Percentiles rank a stretch among this genome's conserved stretches.
Conservation (phyloP, 441 rosid species). For the Populus tomentosa region DNA sequence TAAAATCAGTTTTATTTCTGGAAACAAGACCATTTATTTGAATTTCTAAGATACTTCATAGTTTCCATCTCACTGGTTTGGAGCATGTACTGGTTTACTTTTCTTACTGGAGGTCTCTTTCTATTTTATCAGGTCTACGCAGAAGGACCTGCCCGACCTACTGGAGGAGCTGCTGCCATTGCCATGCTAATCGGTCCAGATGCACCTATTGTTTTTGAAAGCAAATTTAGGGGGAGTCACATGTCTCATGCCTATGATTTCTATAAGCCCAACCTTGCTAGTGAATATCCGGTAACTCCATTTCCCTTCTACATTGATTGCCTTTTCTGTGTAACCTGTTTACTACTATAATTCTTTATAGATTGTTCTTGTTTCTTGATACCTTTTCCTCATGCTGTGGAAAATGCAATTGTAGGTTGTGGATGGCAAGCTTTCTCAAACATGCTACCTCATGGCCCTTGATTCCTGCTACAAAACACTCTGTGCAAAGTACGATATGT, state of each 20-base stretch:
- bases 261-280: slow-evolving; percentile 97
- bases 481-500: slow-evolving; percentile 64
- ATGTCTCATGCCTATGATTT: slow-evolving; percentile 98
- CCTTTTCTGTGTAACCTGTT: background rate
- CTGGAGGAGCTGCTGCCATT: slow-evolving; percentile 99
- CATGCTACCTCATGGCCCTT: slow-evolving; percentile 97
- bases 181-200: slow-evolving; percentile 90
- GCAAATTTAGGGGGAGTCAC: slow-evolving; percentile 88
- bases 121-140: slow-evolving; percentile 79
- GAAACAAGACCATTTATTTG: background rate
- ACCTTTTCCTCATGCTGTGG: background rate
- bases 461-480: slow-evolving; percentile 85
- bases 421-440: slow-evolving; percentile 98
- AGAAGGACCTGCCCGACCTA: slow-evolving; percentile 99
- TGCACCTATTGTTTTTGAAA: slow-evolving; percentile 91
- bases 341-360: background rate
- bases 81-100: background rate
- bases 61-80: background rate
- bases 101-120: slow-evolving; percentile 13
- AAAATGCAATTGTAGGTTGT: slow-evolving; percentile 62
- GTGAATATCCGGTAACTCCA: slow-evolving; percentile 92
- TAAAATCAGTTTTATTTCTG: background rate
- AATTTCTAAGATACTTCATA: background rate
- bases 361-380: background rate
- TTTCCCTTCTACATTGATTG: slow-evolving; percentile 8